Base-by-base conservation (phyloP, 2,329 filamentous ascomycete species). In the Colletotrichum costaricense region DNA sequence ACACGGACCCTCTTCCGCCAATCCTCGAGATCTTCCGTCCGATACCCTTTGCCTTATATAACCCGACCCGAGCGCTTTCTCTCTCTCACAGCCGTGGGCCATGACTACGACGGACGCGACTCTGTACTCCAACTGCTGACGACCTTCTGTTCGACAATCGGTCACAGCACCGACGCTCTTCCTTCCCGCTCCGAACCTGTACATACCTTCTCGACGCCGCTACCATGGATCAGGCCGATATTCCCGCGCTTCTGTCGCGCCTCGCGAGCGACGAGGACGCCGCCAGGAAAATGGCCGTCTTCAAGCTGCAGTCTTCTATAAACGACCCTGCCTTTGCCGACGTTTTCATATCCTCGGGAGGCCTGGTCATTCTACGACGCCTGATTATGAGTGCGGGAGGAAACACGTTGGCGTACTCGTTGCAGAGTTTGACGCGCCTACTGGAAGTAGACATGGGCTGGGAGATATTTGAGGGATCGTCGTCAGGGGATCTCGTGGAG, bases 401-500 rank as follows among this genome's bases (percentile, higher is more conserved):
- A 72, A 99, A 99, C 83, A 98, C 97, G 1, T 88, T 99, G 80
- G 97, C 97, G 74, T 99, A 99, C 84, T 94, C 95, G 74, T 87
- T 99, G 73, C 96, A 97, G 77, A 97, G 94, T 78, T 89, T 98
- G 78, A 94, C 93, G 70, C 91, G 95, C 69, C 85, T 99, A 73
- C 87, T 99, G 74, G 97, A 99, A 84, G 93, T 98, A 52, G 97
- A 98, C 84, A 98, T 98, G 90, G 97, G 97, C 72, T 99, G 97
- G 97, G 95, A 98, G 76, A 91, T 93, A 74, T 94, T 95, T 78
- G 92, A 94, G 78, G 87, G 88, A 2, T 83, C 88, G 22, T 85
- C 86, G 6, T 86, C 90, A 19, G 88, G 91, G 72, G 93, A 94
- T 78, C 86, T 96, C 63, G 91, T 93, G 55, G 91, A 93, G 83